Evolutionary conservation across 2,329 filamentous ascomycete species (phyloP).

Genomic region (Dothideomycetes sp.): DNA sequence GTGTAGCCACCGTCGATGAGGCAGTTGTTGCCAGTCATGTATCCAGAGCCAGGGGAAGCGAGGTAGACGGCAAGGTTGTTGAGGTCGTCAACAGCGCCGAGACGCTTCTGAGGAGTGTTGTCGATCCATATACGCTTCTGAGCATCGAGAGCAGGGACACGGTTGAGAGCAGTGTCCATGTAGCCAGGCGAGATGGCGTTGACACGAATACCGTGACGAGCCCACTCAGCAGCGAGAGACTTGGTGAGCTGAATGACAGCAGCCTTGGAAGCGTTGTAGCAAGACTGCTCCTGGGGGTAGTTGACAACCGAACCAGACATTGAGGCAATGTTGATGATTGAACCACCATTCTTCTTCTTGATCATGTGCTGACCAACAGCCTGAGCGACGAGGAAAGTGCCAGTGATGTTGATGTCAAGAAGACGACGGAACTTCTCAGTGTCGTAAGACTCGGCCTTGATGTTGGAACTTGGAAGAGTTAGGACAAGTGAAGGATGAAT

Average conservation of each 20-base stretch:
- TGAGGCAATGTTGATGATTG: slow-evolving; percentile 66
- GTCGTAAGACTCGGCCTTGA: slow-evolving; percentile 71
- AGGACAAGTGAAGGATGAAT: not conserved
- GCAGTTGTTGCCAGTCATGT: slow-evolving; percentile 71
- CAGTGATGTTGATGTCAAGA: slow-evolving; percentile 74
- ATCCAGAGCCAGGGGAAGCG: slow-evolving; percentile 60
- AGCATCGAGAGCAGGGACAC: slow-evolving; percentile 65
- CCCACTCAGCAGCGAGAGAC: slow-evolving; percentile 77
- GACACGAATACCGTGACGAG: slow-evolving; percentile 68
- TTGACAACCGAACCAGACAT: slow-evolving; percentile 42
- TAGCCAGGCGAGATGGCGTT: slow-evolving; percentile 81
- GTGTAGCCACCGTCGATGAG: slow-evolving; percentile 64
- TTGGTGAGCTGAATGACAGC: slow-evolving; percentile 70
- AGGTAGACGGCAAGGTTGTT: slow-evolving; percentile 71
- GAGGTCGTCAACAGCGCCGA: slow-evolving; percentile 65
- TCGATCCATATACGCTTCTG: slow-evolving; percentile 76
- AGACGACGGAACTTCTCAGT: slow-evolving; percentile 67
- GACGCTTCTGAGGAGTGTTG: slow-evolving; percentile 62
- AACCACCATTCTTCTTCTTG: slow-evolving; percentile 58
- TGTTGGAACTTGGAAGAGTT: slow-evolving; percentile 52
- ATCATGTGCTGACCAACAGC: slow-evolving; percentile 52
- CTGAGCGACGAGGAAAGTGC: slow-evolving; percentile 69
- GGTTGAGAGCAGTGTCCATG: slow-evolving; percentile 78
- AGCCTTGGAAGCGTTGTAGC: slow-evolving; percentile 79
- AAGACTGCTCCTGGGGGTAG: slow-evolving; percentile 63